Evolutionary conservation across 2,329 filamentous ascomycete genomes (phyloP).

Genomic region (Cladobotryum mycophilum): DNA sequence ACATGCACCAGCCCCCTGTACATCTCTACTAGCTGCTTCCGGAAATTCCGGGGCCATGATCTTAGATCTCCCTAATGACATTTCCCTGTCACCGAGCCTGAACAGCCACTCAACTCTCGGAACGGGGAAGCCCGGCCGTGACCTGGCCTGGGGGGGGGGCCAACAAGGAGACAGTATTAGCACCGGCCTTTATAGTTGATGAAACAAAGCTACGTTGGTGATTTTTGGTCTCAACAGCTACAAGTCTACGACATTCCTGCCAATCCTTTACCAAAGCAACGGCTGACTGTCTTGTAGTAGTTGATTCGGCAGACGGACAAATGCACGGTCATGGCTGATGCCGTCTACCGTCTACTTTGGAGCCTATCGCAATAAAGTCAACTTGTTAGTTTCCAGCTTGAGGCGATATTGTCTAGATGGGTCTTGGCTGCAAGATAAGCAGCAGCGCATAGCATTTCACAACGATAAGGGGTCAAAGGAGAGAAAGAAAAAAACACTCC

Average conservation of each 20-base stretch:
- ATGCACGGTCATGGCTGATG: too few species aligned
- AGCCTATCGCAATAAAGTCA: too few species aligned
- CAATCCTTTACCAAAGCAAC: background rate
- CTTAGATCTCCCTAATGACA: slow-evolving; percentile 26
- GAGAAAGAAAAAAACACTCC: too few species aligned
- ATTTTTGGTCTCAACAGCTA: slow-evolving; percentile 5
- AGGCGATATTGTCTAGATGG: too few species aligned
- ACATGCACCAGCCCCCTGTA: slow-evolving; percentile 6
- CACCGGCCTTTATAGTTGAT: slow-evolving; percentile 2
- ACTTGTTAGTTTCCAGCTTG: too few species aligned
- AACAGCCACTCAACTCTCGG: slow-evolving; percentile 18
- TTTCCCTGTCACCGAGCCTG: slow-evolving; percentile 19
- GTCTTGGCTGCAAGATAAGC: too few species aligned
- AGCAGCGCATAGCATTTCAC: too few species aligned
- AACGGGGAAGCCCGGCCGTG: slow-evolving; percentile 23
- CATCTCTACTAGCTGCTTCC: slow-evolving; percentile 23
- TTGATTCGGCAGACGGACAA: too few species aligned
- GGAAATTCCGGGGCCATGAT: slow-evolving; percentile 28
- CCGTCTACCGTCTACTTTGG: too few species aligned
- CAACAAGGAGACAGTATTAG: background rate
- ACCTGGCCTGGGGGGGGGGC: background rate
- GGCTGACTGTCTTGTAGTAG: too few species aligned
- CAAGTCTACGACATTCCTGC: slow-evolving; percentile 1
- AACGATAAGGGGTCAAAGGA: too few species aligned
- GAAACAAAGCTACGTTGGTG: slow-evolving; percentile 6